phyloP scores from a whole-genome alignment of 2,329 filamentous ascomycete species.

The Claviceps sp. region DNA sequence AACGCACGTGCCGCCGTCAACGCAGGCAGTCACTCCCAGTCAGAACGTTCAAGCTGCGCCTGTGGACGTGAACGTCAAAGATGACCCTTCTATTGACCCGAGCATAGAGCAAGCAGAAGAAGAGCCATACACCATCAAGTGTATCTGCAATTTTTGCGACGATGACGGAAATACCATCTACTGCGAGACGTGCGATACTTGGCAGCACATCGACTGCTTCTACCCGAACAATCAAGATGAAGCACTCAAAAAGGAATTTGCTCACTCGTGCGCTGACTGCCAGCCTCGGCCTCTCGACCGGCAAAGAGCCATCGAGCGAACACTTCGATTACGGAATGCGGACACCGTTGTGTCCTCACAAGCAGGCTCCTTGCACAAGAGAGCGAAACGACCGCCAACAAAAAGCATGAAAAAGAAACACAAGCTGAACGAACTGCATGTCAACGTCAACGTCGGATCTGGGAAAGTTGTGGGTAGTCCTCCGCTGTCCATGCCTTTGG shows the following conservation, averaged over 20 bases:
- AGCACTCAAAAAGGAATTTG: constrained; percentile 55
- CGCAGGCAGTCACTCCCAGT: constrained; percentile 42
- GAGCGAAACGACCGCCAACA: constrained; percentile 57
- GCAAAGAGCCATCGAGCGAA: constrained; percentile 59
- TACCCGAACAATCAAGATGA: constrained; percentile 63
- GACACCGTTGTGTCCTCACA: constrained; percentile 16
- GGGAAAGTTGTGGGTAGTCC: constrained; percentile 31
- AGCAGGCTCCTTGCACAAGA: constrained; percentile 46
- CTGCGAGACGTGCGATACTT: constrained; percentile 90
- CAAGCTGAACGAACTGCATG: constrained; percentile 53
- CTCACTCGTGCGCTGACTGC: constrained; percentile 85
- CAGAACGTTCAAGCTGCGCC: constrained; percentile 30
- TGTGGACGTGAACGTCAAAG: constrained; percentile 19
- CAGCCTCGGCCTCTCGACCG: constrained; percentile 62
- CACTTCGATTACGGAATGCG: constrained; percentile 42
- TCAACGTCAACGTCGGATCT: constrained; percentile 43
- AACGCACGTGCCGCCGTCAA: constrained; percentile 37
- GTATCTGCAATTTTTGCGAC: constrained; percentile 85
- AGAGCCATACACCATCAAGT: constrained; percentile 91
- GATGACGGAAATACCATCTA: constrained; percentile 97
- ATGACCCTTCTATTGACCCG: constrained; percentile 23
- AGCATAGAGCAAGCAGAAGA: constrained; percentile 47
- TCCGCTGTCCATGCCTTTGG: constrained; percentile 33
- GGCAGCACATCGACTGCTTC: constrained; percentile 97
- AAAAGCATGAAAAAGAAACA: constrained; percentile 84